Percentiles rank a stretch among this genome's conserved stretches.
These are phyloP conservation scores for Strombidium stylifer DNA, from an alignment of 73 alveolate species.

Conservation along the genomic window DNA sequence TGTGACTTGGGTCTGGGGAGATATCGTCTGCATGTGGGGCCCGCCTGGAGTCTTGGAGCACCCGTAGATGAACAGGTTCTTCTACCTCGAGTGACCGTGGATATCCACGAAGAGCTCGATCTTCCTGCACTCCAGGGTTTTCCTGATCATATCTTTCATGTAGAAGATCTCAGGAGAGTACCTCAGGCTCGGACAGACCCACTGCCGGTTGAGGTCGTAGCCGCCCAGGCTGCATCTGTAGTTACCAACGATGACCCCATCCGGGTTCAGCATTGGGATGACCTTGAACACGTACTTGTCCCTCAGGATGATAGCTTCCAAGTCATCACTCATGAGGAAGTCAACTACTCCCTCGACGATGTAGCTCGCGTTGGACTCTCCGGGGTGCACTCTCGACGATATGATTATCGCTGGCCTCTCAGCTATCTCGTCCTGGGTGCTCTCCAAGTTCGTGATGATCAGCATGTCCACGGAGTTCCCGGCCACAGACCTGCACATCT, in stretches of 20 bases:
- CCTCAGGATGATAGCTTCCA: conserved; percentile 25
- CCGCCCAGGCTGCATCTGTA: conserved; percentile 88
- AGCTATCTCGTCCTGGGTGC: conserved; percentile 16
- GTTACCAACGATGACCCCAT: conserved; percentile 93
- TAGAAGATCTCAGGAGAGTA: conserved; percentile 75
- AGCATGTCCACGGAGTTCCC: conserved; percentile 68
- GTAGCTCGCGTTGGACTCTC: conserved; percentile 73
- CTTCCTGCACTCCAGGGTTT: conserved; percentile 63
- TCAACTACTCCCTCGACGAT: conserved; percentile 65
- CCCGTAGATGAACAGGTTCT: conserved; percentile 85
- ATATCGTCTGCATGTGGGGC: no score
- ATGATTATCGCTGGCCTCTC: conserved; percentile 61
- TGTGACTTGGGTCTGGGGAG: no score
- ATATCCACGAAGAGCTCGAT: conserved; percentile 67
- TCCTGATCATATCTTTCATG: conserved; percentile 67
- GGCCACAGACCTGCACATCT: conserved; percentile 56
- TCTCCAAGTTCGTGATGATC: conserved; percentile 51
- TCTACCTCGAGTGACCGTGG: conserved; percentile 92
- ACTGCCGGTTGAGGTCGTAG: conserved; percentile 84
- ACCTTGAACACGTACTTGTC: conserved; percentile 50
- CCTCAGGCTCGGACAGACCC: conserved; percentile 84
- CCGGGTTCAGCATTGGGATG: conserved; percentile 95
- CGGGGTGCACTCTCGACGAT: conserved; percentile 77
- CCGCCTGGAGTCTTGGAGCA: conserved; percentile 47
- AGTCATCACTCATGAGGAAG: conserved; percentile 62